Conservation (phyloP, 768 basidiomycete genomes). For the Auriscalpium orientale region DNA sequence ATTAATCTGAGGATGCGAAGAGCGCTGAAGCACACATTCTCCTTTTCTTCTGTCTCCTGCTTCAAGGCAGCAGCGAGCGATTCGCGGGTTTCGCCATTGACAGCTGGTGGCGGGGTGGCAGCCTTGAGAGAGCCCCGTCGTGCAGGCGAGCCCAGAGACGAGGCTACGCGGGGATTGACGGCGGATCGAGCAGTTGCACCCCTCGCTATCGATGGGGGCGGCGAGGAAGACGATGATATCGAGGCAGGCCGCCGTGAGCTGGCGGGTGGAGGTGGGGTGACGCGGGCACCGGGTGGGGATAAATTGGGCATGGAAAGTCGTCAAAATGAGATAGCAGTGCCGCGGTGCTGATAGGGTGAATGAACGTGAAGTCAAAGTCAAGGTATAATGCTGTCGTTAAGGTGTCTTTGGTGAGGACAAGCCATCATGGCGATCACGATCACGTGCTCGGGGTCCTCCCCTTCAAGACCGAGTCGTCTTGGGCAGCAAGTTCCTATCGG, state of each 20-base stretch:
- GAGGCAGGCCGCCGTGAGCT: conserved; percentile 38
- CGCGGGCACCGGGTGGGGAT: conserved; percentile 15
- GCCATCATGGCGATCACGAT: too few species aligned
- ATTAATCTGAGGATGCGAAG: conserved; percentile 5
- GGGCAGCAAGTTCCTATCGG: background rate
- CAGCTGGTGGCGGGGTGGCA: conserved; percentile 23
- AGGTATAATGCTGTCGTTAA: too few species aligned
- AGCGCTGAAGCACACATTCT: conserved; percentile 45
- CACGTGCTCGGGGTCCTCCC: too few species aligned
- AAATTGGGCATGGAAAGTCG: background rate
- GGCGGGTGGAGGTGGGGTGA: conserved; percentile 31
- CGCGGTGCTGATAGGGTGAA: too few species aligned
- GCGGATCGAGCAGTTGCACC: conserved; percentile 62
- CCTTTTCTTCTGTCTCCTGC: conserved; percentile 75
- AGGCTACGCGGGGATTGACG: conserved; percentile 46
- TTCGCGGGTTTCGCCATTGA: conserved; percentile 44
- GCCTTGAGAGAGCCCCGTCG: conserved; percentile 47
- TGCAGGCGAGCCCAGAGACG: conserved; percentile 40
- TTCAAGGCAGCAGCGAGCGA: conserved; percentile 55
- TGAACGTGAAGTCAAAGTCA: too few species aligned
- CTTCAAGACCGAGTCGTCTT: too few species aligned
- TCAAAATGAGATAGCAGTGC: too few species aligned
- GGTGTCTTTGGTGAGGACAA: too few species aligned
- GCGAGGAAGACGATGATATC: conserved; percentile 35
- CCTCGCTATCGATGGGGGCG: conserved; percentile 36